These are phyloP conservation scores for Tuber melanosporum DNA, from an alignment of 495 filamentous ascomycete species.

Conservation along the genomic window DNA sequence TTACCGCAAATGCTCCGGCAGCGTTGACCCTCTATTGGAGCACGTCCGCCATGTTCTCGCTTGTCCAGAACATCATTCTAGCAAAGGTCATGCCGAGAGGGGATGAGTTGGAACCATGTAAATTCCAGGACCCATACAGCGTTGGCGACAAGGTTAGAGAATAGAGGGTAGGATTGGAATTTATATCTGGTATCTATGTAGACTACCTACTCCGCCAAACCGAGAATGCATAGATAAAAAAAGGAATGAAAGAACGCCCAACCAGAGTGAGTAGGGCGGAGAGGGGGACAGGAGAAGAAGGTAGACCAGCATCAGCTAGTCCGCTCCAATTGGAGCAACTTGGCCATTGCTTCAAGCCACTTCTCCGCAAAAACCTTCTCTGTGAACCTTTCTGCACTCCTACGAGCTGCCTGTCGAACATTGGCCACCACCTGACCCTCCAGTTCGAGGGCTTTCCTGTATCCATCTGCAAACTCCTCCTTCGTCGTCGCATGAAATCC, in stretches of 20 bases:
- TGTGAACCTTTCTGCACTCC: constrained; percentile 72
- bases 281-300: not conserved
- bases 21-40: constrained; percentile 72
- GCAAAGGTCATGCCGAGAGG: constrained; percentile 37
- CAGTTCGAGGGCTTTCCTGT: constrained; percentile 66
- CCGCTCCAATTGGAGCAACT: not conserved
- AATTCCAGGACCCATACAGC: constrained; percentile 28
- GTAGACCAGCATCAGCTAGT: not conserved
- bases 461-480: constrained; percentile 69
- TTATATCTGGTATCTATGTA: not conserved
- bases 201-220: not conserved
- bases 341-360: constrained; percentile 66
- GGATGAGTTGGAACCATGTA: constrained; percentile 34
- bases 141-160: constrained; percentile 9
- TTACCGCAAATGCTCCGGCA: constrained; percentile 29
- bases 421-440: constrained; percentile 58
- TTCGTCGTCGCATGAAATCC: constrained; percentile 78
- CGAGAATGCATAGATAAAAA: not conserved
- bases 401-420: constrained; percentile 66
- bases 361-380: constrained; percentile 73
- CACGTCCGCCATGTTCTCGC: constrained; percentile 44
- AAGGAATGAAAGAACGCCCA: not conserved
- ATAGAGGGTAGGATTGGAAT: not conserved
- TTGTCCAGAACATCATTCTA: constrained; percentile 39
- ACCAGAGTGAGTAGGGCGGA: not conserved